A percentile compares a stretch with the other conserved stretches of the same genome.
Conservation (phyloP, 768 basidiomycete genomes). For the Kondoa subrosea region DNA sequence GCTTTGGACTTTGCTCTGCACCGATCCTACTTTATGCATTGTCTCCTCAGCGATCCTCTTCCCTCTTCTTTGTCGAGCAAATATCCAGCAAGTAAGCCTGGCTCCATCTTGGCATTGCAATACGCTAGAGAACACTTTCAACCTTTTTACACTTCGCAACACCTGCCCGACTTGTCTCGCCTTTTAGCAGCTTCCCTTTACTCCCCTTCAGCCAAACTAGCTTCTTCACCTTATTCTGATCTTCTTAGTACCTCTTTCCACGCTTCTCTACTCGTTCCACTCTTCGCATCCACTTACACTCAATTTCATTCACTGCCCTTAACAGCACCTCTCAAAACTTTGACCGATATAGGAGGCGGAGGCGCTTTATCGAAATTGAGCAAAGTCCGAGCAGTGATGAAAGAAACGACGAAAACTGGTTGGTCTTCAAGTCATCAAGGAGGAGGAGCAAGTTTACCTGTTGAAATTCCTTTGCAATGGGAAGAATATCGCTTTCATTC, state of each 20-base stretch:
- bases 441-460: conserved; percentile 63
- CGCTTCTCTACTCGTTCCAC: conserved; percentile 41
- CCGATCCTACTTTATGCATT: conserved; percentile 69
- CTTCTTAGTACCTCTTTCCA: conserved; percentile 31
- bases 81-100: background rate
- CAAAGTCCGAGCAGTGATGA: conserved; percentile 84
- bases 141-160: conserved; percentile 44
- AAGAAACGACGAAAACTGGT: conserved; percentile 66
- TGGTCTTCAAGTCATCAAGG: too few relatives aligned
- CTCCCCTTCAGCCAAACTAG: conserved; percentile 50
- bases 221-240: conserved; percentile 56
- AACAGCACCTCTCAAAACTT: conserved; percentile 69
- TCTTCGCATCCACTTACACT: conserved; percentile 82
- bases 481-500: conserved; percentile 78
- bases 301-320: conserved; percentile 71
- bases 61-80: background rate
- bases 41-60: conserved; percentile 37
- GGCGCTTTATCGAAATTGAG: conserved; percentile 82
- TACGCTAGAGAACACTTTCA: conserved; percentile 57
- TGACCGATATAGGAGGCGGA: conserved; percentile 81
- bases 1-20: conserved; percentile 78
- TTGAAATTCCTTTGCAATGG: conserved; percentile 75
- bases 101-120: conserved; percentile 40
- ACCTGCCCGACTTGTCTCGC: conserved; percentile 49
- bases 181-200: conserved; percentile 55